Evolutionary conservation across 2,329 filamentous ascomycete species (phyloP).

Genomic region (Fusarium sp.): DNA sequence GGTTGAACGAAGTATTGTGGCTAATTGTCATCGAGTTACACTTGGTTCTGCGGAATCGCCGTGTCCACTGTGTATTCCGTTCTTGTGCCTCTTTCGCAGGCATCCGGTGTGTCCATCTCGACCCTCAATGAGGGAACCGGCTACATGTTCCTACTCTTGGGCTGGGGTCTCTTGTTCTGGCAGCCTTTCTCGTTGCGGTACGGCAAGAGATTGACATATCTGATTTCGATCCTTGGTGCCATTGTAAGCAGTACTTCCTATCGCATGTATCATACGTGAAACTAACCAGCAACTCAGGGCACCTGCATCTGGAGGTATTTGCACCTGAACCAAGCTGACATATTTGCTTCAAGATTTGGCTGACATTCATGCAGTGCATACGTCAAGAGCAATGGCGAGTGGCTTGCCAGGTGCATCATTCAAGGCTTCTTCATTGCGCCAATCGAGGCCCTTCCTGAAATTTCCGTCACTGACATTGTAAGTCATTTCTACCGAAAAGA

Average conservation of each 20-base stretch:
- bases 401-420: constrained; percentile 56
- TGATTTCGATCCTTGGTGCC: constrained; percentile 48
- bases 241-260: constrained; percentile 33
- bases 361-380: constrained; percentile 42
- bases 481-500: accelerated
- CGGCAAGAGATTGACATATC: constrained; percentile 53
- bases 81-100: constrained; percentile 48
- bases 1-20: accelerated
- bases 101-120: constrained; percentile 45
- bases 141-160: constrained; percentile 55
- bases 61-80: constrained; percentile 52
- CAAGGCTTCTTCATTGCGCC: constrained; percentile 55
- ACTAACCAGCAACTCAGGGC: constrained; percentile 12
- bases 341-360: accelerated
- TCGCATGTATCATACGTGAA: background rate
- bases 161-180: constrained; percentile 57
- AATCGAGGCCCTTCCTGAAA: constrained; percentile 57
- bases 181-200: constrained; percentile 57
- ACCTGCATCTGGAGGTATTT: constrained; percentile 41
- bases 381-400: constrained; percentile 51
- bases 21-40: constrained; percentile 43
- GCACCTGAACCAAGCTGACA: accelerated
- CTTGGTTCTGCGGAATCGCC: constrained; percentile 52
- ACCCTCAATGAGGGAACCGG: constrained; percentile 53
- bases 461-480: constrained; percentile 53